Conservation (phyloP, 352 stramenopile genomes). For the Sclerospora graminicola region DNA sequence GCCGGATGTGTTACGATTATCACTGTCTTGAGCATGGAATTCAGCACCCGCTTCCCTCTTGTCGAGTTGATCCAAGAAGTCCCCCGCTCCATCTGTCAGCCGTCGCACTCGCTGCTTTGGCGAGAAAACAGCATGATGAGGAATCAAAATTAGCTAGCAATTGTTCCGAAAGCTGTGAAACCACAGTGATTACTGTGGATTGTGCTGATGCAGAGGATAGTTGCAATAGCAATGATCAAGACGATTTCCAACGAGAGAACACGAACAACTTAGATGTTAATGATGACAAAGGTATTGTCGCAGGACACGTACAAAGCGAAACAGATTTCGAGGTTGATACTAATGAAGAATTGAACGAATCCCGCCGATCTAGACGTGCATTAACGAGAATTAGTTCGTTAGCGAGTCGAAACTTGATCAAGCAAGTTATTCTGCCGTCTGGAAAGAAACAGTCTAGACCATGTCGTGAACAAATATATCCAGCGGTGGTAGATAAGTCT, state of each 20-base stretch:
- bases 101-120: constrained; percentile 15
- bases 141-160: constrained; percentile 1
- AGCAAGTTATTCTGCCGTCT: constrained; percentile 15
- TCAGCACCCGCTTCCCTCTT: constrained; percentile 51
- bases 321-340: constrained; percentile 10
- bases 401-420: constrained; percentile 40
- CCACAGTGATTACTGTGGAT: constrained; percentile 5
- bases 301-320: constrained; percentile 4
- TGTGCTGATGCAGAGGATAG: constrained; percentile 4
- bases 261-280: constrained; percentile 4
- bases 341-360: constrained; percentile 18
- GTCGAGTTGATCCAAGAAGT: constrained; percentile 53
- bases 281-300: constrained; percentile 8
- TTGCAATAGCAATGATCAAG: constrained; percentile 4
- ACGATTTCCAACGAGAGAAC: constrained; percentile 6
- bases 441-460: constrained; percentile 16
- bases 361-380: constrained; percentile 44
- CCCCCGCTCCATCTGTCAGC: constrained; percentile 35
- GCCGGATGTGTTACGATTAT: constrained; percentile 88
- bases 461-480: constrained; percentile 16
- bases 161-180: constrained; percentile 8
- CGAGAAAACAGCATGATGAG: constrained; percentile 7
- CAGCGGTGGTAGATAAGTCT: constrained; percentile 31
- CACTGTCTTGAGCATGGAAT: constrained; percentile 88
- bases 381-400: constrained; percentile 46